Conservation (phyloP, 768 basidiomycete species). For the Tubosaeta brunneosetosa region DNA sequence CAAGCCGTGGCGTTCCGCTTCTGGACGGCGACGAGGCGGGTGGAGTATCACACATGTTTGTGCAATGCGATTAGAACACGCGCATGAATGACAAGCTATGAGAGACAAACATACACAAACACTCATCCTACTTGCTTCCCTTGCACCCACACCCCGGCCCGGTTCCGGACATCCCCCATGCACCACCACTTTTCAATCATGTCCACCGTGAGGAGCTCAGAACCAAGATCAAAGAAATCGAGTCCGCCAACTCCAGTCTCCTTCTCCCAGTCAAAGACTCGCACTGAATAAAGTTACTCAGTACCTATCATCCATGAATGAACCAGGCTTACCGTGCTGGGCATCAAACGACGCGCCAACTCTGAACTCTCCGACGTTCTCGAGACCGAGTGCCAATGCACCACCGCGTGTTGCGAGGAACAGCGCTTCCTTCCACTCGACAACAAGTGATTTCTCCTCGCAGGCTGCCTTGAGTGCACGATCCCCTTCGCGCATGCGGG, state of each 20-base stretch:
- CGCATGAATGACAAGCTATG: background rate
- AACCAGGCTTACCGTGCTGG: slow-evolving; percentile 55
- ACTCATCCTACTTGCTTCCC: slow-evolving; percentile 35
- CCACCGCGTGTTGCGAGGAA: slow-evolving; percentile 83
- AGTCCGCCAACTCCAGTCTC: slow-evolving; percentile 54
- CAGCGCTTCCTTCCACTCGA: slow-evolving; percentile 79
- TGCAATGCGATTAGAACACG: slow-evolving; percentile 6
- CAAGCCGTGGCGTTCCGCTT: slow-evolving; percentile 19
- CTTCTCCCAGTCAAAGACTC: slow-evolving; percentile 39
- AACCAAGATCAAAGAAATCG: slow-evolving; percentile 57
- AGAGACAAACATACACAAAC: slow-evolving; percentile 15
- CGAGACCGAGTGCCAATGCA: slow-evolving; percentile 61
- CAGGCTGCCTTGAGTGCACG: slow-evolving; percentile 22
- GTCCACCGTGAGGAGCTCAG: slow-evolving; percentile 36
- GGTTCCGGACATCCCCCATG: slow-evolving; percentile 66
- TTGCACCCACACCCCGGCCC: slow-evolving; percentile 71
- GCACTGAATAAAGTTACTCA: slow-evolving; percentile 34
- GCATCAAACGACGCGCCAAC: slow-evolving; percentile 70
- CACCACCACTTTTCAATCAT: slow-evolving; percentile 91
- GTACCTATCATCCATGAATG: background rate
- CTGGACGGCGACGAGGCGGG: slow-evolving; percentile 34
- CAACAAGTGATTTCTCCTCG: slow-evolving; percentile 34
- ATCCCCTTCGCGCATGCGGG: slow-evolving; percentile 62
- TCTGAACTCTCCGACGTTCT: slow-evolving; percentile 46
- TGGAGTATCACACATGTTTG: slow-evolving; percentile 25